Evolutionary conservation across 1,284 basidiomycete species (phyloP), one percentile per base, ranked within the genome.

Genomic region (Sphagnurus paluster): DNA sequence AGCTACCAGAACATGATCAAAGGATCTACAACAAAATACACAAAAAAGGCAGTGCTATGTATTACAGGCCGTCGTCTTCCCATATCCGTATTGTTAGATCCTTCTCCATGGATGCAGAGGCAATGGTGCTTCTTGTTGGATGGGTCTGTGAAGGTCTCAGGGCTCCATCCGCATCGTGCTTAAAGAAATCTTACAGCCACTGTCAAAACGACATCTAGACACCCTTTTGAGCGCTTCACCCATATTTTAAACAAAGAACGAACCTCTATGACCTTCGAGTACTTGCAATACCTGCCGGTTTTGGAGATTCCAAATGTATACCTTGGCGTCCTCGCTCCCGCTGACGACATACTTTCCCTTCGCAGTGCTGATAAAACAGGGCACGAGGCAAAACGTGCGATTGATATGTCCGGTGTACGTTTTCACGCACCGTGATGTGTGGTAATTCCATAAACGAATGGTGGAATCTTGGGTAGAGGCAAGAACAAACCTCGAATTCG

Each of bases 241-340:
- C 13, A 43, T 33, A 26, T 28, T 20, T 3, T 46, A 30, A 30
- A 19, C 43, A 44, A 54, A 75, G 23, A 33, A 8, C 8, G 19
- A 8, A 90, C 89, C 91, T 69, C 83, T 74, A 66, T 94, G 93
- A 1, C 87, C 91, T 53, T 88, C 82, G 13, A 96, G 71, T 0
- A 81, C 70, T 57, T 90, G 85, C 5, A 87, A 66, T 5, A 95
- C 70, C 56, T 88, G 74, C 24, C 93, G 79, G 3, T 80, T 86
- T 65, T 98, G 94, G 43, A 98, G 62, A 64, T 98, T 90, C 93
- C 94, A 99, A 19, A 97, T 71, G 53, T 90, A 87, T 11, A 96
- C 71, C 57, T 88, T 90, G 51, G 82, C 79, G 61, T 98, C 94
- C 70, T 98, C 96, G 45, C 90, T 93, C 0, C 95, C 96, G 41